Base-by-base conservation (phyloP, 352 stramenopile genomes). In the Phytophthora syringae region DNA sequence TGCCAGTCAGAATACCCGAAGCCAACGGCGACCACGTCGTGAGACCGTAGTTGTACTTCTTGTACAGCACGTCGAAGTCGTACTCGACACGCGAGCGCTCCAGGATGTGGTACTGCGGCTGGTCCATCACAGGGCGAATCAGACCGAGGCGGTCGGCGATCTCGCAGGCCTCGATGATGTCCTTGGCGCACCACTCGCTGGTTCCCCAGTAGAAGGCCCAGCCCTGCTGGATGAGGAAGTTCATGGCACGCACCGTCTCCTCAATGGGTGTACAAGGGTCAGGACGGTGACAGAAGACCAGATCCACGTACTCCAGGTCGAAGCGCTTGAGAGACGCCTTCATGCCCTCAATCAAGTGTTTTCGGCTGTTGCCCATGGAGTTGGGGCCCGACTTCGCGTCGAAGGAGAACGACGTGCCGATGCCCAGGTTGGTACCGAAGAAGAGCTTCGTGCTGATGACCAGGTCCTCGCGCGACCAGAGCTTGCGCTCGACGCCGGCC, bases 71-170 rank as follows among this genome's bases (percentile, higher is more conserved):
- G 48, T 78, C 70, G 54, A 81, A 92, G 65, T 92, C 79, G 47
- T 81, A 86, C 30, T 92, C 84, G 34, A 92, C 77, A 7, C 77
- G 70, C 53, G 81, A 82, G 32, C 84, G 79, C 57, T 91, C 64
- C 51, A 92, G 73, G 50, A 92, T 86, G 65, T 92, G 79, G 69
- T 92, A 92, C 54, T 92, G 73, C 28, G 80, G 82, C 66, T 92
- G 82, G 52, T 92, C 82, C 18, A 82, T 77, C 32, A 76, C 56
- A 50, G 66, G 76, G 37, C 64, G 58, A n/a, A 73, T 74, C 52
- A 69, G 48, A 12, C 52, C 54, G 12, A 82, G 72, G 21, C 70
- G 70, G 43, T 86, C 74, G 1, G 74, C 76, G 51, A 74, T 70
- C 37, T 65, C 52, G 27, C 59, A 70, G 12, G 80, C 82, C 59